Evolutionary conservation across 2,329 filamentous ascomycete genomes (phyloP).

Genomic region (Penicillium thymicola): DNA sequence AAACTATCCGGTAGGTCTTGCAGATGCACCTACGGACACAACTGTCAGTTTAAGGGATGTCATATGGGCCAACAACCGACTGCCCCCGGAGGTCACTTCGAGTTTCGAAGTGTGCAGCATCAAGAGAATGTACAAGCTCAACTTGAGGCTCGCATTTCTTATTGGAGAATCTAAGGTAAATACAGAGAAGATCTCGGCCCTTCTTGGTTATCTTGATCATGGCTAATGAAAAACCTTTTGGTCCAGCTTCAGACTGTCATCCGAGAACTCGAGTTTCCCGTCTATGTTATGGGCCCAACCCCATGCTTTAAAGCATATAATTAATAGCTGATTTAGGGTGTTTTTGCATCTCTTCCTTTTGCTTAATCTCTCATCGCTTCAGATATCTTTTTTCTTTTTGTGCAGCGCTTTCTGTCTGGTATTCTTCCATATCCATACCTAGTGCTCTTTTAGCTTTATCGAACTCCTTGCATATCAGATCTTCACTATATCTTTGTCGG

Average conservation of each 20-base stretch:
- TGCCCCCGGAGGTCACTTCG: conserved; percentile 10
- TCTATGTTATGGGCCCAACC: conserved; percentile 8
- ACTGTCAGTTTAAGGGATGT: not conserved
- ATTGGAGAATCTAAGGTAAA: conserved; percentile 10
- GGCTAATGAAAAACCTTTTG: not conserved
- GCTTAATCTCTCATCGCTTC: not conserved
- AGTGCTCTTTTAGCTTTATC: not conserved
- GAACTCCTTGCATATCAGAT: not conserved
- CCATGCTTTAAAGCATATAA: not conserved
- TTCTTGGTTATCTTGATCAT: not conserved
- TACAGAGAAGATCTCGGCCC: not conserved
- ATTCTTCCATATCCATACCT: not conserved
- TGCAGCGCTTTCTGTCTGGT: not conserved
- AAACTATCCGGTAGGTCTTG: not conserved
- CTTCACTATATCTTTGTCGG: not conserved
- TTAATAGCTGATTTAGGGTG: not conserved
- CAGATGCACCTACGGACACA: not conserved
- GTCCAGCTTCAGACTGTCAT: conserved; percentile 4
- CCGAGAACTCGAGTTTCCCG: conserved; percentile 16
- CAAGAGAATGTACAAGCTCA: conserved; percentile 13
- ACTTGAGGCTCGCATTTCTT: conserved; percentile 12
- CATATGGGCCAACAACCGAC: not conserved
- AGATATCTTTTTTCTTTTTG: not conserved
- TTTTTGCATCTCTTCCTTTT: not conserved
- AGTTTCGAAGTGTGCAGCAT: conserved; percentile 21